Conservation (phyloP, 2,329 filamentous ascomycete species). For the Colletotrichum sp. region DNA sequence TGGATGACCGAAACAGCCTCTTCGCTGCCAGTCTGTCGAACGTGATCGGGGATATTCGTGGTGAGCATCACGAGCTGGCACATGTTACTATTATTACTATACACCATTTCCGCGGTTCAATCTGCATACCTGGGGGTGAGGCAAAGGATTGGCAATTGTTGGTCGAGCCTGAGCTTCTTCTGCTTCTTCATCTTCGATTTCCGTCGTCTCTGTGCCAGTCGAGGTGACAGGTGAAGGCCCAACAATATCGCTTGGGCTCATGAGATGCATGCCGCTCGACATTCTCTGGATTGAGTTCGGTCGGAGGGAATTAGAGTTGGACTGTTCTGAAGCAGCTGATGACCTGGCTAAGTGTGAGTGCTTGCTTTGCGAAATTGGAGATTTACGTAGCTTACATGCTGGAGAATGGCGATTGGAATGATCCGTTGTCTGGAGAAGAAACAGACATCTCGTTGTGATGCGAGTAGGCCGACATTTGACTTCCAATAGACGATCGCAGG, state of each 20-base stretch:
- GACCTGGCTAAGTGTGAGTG: slow-evolving; percentile 39
- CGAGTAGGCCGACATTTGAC: slow-evolving; percentile 58
- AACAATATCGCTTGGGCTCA: slow-evolving; percentile 72
- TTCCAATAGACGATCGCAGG: slow-evolving; percentile 66
- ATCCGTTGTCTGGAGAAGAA: slow-evolving; percentile 57
- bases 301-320: slow-evolving; percentile 53
- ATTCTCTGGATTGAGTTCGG: slow-evolving; percentile 55
- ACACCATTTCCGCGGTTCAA: background rate
- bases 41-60: slow-evolving; percentile 61
- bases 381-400: slow-evolving; percentile 50
- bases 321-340: slow-evolving; percentile 39
- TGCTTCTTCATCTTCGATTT: slow-evolving; percentile 79
- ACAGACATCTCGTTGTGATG: slow-evolving; percentile 59
- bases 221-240: slow-evolving; percentile 87
- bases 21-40: slow-evolving; percentile 69
- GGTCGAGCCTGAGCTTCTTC: slow-evolving; percentile 59
- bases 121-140: slow-evolving; percentile 42
- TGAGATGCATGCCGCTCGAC: slow-evolving; percentile 58
- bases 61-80: slow-evolving; percentile 55
- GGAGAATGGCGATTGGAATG: slow-evolving; percentile 53
- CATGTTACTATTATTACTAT: background rate
- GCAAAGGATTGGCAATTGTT: slow-evolving; percentile 36
- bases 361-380: background rate
- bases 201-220: slow-evolving; percentile 81
- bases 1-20: slow-evolving; percentile 91